phyloP scores from a whole-genome alignment of 2,329 filamentous ascomycete species.

The Phialocephala subalpina region DNA sequence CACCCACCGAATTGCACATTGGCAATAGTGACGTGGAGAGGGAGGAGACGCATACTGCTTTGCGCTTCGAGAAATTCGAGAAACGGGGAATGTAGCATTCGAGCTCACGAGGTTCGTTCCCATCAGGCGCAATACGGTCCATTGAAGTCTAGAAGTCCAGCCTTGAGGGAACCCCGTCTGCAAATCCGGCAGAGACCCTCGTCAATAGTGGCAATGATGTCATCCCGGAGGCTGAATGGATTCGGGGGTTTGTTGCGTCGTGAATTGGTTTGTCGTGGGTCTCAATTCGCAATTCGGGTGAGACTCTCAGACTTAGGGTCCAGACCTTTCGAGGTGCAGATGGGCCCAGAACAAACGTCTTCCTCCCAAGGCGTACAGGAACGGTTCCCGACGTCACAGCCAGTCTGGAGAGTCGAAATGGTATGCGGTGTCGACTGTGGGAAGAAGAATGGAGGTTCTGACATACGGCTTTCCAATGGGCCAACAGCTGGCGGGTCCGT shows the following conservation, averaged over 20 bases:
- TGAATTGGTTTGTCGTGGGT: background rate
- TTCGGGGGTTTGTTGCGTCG: no score
- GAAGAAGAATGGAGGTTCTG: constrained; percentile 31
- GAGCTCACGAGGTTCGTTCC: no score
- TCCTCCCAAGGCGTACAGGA: no score
- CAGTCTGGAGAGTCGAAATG: background rate
- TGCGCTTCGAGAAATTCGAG: no score
- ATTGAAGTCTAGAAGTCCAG: background rate
- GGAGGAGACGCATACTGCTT: no score
- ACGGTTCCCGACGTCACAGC: background rate
- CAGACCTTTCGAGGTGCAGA: background rate
- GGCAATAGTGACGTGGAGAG: no score
- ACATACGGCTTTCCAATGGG: constrained; percentile 41
- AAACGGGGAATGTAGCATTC: no score
- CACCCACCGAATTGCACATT: no score
- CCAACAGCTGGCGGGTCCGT: constrained; percentile 33
- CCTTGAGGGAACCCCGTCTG: no score
- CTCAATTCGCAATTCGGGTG: no score
- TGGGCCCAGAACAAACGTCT: background rate
- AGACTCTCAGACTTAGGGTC: no score
- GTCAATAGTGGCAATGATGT: background rate
- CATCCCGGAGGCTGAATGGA: background rate
- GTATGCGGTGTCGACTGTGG: background rate
- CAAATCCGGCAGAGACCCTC: background rate
- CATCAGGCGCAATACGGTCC: background rate